A percentile compares a stretch with the other conserved stretches of the same genome.
These are phyloP conservation scores for Corylus heterophylla DNA, from an alignment of 306 rosid genomes.

Conservation along the genomic window DNA sequence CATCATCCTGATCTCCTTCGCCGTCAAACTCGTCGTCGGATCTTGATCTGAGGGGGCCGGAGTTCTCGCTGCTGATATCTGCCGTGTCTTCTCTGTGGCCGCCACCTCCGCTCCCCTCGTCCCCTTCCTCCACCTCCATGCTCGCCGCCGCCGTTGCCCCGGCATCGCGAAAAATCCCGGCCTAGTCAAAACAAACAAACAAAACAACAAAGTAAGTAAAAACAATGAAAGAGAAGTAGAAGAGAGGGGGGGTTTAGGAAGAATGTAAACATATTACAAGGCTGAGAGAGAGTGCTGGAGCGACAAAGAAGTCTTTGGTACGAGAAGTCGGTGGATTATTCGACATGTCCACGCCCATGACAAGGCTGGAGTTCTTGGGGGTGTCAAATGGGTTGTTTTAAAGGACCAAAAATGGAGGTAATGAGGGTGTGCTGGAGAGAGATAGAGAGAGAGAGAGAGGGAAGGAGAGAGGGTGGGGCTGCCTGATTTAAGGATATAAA, in stretches of 20 bases:
- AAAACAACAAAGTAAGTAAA: background rate
- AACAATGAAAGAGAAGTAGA: too few species aligned
- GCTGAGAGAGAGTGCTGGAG: conserved; percentile 96
- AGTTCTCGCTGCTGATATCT: conserved; percentile 90
- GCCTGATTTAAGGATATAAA: conserved; percentile 83
- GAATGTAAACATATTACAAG: conserved; percentile 48
- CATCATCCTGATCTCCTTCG: conserved; percentile 60
- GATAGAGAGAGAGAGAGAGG: conserved; percentile 14
- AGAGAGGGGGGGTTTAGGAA: background rate
- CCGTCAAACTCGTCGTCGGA: conserved; percentile 84
- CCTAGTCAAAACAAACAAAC: conserved; percentile 37
- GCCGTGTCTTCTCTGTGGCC: conserved; percentile 57
- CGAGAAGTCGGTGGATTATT: conserved; percentile 75
- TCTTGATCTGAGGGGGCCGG: conserved; percentile 76
- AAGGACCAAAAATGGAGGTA: conserved; percentile 22
- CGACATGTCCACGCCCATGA: conserved; percentile 94
- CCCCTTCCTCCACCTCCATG: conserved; percentile 82
- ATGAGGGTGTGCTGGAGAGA: background rate
- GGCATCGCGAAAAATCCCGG: conserved; percentile 86
- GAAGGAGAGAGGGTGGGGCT: conserved; percentile 23
- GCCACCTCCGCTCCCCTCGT: conserved; percentile 72
- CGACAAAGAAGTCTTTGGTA: conserved; percentile 80
- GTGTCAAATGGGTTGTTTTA: conserved; percentile 31
- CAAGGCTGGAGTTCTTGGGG: conserved; percentile 22
- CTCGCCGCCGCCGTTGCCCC: conserved; percentile 32